Conservation (phyloP, 495 filamentous ascomycete genomes). For the Penicillium egyptiacum region DNA sequence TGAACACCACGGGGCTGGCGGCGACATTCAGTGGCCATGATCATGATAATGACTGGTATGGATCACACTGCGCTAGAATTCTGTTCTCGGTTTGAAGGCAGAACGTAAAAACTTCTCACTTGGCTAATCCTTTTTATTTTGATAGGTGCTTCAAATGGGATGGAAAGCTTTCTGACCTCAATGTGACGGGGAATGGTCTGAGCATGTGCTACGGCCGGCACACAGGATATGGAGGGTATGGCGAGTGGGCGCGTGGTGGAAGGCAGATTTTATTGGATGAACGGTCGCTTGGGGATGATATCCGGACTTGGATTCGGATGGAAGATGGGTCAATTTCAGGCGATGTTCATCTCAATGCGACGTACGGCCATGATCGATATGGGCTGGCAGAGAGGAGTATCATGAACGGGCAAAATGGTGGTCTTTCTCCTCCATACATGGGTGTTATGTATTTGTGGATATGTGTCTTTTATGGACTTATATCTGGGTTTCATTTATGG, state of each 20-base stretch:
- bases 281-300: conserved; percentile 4
- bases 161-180: conserved; percentile 23
- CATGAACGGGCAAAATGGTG: not conserved
- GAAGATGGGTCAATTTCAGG: conserved; percentile 19
- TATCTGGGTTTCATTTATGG: not conserved
- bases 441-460: conserved; percentile 5
- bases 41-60: conserved; percentile 61
- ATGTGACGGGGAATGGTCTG: conserved; percentile 37
- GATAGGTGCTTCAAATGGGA: conserved; percentile 38
- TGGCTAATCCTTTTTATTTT: not conserved
- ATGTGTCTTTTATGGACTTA: not conserved
- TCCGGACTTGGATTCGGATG: conserved; percentile 23
- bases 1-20: conserved; percentile 53
- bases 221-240: conserved; percentile 69
- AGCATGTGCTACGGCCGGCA: conserved; percentile 65
- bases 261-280: conserved; percentile 23
- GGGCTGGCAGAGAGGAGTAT: not conserved
- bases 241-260: conserved; percentile 60
- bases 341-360: conserved; percentile 22
- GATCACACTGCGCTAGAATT: not conserved
- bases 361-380: conserved; percentile 22
- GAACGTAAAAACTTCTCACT: not conserved
- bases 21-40: conserved; percentile 66
- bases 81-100: not conserved
- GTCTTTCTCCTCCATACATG: not conserved